phyloP scores from a whole-genome alignment of 768 basidiomycete genomes.

The Gyrodon lividus region DNA sequence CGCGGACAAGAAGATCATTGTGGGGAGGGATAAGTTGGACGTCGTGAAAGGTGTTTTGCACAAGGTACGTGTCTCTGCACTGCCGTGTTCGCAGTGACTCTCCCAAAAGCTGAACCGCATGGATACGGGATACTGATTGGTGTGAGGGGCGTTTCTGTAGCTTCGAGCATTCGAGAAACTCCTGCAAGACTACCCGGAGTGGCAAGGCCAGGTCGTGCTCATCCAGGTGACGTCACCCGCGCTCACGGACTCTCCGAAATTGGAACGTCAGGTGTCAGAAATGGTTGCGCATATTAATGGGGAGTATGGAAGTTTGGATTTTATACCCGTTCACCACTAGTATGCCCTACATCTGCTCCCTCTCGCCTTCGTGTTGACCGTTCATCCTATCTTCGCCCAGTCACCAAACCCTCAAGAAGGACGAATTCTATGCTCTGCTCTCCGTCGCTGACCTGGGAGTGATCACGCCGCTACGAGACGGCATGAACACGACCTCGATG shows the following conservation, averaged over 20 bases:
- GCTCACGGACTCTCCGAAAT: slow-evolving; percentile 86
- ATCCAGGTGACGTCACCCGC: slow-evolving; percentile 89
- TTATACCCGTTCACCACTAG: slow-evolving; percentile 98
- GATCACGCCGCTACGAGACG: slow-evolving; percentile 93
- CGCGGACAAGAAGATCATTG: slow-evolving; percentile 97
- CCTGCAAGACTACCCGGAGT: slow-evolving; percentile 89
- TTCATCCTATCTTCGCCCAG: slow-evolving; percentile 46
- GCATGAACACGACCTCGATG: slow-evolving; percentile 99
- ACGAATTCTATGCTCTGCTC: slow-evolving; percentile 95
- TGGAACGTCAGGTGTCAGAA: slow-evolving; percentile 92
- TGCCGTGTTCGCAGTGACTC: background rate
- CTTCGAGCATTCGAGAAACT: slow-evolving; percentile 95
- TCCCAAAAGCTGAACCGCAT: too few species aligned
- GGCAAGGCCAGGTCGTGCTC: slow-evolving; percentile 86
- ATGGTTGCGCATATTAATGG: slow-evolving; percentile 95
- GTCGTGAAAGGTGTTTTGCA: slow-evolving; percentile 98
- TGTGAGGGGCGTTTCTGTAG: slow-evolving; percentile 34
- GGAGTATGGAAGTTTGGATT: slow-evolving; percentile 90
- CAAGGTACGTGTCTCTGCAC: slow-evolving; percentile 55
- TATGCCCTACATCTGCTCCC: slow-evolving; percentile 52
- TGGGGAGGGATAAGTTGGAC: slow-evolving; percentile 95
- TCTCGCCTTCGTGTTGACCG: too few species aligned
- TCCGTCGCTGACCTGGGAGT: slow-evolving; percentile 92
- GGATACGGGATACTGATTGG: background rate
- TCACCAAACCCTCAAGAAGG: slow-evolving; percentile 95